A percentile compares a stretch with the other conserved stretches of the same genome.
Conservation (phyloP, 2,329 filamentous ascomycete species). For the Calonectria fujianensis region DNA sequence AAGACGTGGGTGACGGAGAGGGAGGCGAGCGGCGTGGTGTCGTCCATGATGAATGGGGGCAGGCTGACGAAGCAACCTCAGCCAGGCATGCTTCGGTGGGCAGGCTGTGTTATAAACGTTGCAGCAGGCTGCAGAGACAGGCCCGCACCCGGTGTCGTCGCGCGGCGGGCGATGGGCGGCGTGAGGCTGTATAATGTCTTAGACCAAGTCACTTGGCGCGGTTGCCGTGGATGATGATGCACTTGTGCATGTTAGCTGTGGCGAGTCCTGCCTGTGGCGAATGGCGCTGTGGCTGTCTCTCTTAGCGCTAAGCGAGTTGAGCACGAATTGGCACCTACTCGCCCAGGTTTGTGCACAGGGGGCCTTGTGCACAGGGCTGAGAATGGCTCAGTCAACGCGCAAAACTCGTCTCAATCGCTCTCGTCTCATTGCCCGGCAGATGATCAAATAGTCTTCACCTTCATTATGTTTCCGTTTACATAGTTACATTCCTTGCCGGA, state of each 20-base stretch:
- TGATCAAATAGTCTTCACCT: not conserved
- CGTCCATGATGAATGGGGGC: slow-evolving; percentile 49
- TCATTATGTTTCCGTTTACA: not conserved
- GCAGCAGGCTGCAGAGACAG: slow-evolving; percentile 14
- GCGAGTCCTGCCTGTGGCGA: slow-evolving; percentile 10
- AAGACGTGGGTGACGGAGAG: slow-evolving; percentile 96
- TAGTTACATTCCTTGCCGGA: not conserved
- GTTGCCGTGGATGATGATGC: slow-evolving; percentile 18
- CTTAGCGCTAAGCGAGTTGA: not conserved
- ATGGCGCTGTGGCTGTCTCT: not conserved
- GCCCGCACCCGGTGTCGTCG: slow-evolving; percentile 29
- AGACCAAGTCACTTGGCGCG: not conserved
- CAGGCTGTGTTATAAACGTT: not conserved
- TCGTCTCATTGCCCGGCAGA: not conserved
- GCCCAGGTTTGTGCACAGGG: not conserved
- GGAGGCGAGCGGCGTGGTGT: slow-evolving; percentile 82
- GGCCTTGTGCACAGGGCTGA: slow-evolving; percentile 3
- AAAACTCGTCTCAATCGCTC: not conserved
- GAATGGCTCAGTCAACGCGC: not conserved
- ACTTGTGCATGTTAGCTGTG: not conserved
- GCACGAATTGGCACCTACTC: not conserved
- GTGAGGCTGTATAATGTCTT: slow-evolving; percentile 15
- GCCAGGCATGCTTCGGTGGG: slow-evolving; percentile 34
- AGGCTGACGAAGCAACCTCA: slow-evolving; percentile 22
- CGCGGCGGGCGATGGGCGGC: not conserved